Evolutionary conservation across 768 basidiomycete genomes (phyloP).

Genomic region (Russula compacta): DNA sequence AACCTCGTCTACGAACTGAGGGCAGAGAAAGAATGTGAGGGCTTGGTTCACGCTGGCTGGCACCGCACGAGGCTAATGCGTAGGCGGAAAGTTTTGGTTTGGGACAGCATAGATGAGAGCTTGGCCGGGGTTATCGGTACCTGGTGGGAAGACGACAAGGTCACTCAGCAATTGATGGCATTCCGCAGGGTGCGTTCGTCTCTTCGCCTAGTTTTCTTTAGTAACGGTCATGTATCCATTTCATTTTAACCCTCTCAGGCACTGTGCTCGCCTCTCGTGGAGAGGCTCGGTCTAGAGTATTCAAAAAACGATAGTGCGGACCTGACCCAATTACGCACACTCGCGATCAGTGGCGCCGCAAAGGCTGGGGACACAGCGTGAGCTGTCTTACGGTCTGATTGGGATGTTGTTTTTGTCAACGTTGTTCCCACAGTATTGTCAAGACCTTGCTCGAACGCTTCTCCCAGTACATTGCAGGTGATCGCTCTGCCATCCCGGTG

Average conservation of each 20-base stretch:
- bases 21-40: slow-evolving; percentile 69
- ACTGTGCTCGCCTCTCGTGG: slow-evolving; percentile 66
- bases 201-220: too few relatives aligned
- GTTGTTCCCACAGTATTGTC: slow-evolving; percentile 46
- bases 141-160: slow-evolving; percentile 76
- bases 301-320: slow-evolving; percentile 56
- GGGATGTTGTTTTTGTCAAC: slow-evolving; percentile 19
- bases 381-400: slow-evolving; percentile 1
- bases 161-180: slow-evolving; percentile 44
- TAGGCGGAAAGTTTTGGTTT: slow-evolving; percentile 59
- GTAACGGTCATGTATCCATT: background rate
- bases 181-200: slow-evolving; percentile 45
- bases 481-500: slow-evolving; percentile 69
- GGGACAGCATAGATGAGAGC: slow-evolving; percentile 57
- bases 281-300: slow-evolving; percentile 74
- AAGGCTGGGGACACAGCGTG: slow-evolving; percentile 35
- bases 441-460: slow-evolving; percentile 66
- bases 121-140: slow-evolving; percentile 46
- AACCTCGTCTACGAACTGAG: slow-evolving; percentile 60
- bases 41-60: background rate
- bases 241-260: slow-evolving; percentile 29
- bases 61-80: background rate
- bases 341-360: slow-evolving; percentile 54
- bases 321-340: slow-evolving; percentile 61
- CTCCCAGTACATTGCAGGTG: slow-evolving; percentile 54